Evolutionary conservation across 2,329 filamentous ascomycete species (phyloP).

Genomic region (Dactylellina drechsleri): DNA sequence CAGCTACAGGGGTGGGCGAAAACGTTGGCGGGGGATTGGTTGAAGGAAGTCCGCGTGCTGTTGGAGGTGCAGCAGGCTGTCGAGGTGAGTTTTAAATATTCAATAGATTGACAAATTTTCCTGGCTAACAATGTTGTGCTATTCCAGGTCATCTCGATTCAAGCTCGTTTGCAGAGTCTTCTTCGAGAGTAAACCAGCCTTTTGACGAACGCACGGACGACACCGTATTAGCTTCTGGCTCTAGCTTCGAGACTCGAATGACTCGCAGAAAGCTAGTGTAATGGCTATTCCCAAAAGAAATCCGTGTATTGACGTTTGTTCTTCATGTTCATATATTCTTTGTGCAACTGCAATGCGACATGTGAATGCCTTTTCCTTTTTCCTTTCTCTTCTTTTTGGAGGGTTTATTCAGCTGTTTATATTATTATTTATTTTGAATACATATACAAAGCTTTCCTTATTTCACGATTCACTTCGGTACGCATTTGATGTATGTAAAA

Average conservation of each 20-base stretch:
- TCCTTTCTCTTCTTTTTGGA: constrained; percentile 5
- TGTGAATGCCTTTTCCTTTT: not conserved
- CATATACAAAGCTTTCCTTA: constrained; percentile 4
- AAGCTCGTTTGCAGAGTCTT: constrained; percentile 43
- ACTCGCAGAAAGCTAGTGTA: no score
- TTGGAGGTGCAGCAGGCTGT: constrained; percentile 95
- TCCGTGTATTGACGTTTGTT: not conserved
- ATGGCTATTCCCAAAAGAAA: no score
- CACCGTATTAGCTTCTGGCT: no score
- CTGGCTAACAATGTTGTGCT: constrained; percentile 15
- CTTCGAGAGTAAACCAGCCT: constrained; percentile 18
- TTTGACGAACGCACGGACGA: no score
- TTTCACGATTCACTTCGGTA: not conserved
- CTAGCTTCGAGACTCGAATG: no score
- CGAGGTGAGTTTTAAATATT: constrained; percentile 74
- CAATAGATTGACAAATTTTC: not conserved
- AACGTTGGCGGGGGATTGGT: constrained; percentile 92
- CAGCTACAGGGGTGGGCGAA: constrained; percentile 92
- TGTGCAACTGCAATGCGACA: constrained; percentile 9
- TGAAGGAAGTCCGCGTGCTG: constrained; percentile 87
- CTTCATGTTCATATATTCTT: constrained; percentile 1
- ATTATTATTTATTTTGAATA: constrained; percentile 17
- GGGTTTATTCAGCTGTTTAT: constrained; percentile 25
- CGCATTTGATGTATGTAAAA: not conserved
- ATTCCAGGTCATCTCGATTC: constrained; percentile 37